These are phyloP conservation scores for Cutaneotrichosporon sp. DNA, from an alignment of 1,284 basidiomycete genomes.

Conservation along the genomic window DNA sequence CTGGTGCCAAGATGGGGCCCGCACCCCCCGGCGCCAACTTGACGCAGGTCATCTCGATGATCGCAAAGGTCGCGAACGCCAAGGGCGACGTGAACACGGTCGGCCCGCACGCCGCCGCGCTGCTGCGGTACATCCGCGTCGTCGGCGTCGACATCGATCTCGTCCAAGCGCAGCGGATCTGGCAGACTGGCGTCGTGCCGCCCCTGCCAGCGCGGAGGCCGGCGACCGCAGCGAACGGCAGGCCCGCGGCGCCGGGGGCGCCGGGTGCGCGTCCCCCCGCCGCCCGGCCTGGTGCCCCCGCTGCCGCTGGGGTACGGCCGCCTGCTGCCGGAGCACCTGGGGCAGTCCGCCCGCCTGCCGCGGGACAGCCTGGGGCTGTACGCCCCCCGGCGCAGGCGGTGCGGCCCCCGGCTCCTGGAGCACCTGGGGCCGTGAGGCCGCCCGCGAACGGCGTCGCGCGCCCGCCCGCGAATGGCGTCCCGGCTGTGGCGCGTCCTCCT, in stretches of 20 bases:
- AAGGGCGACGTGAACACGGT: constrained; percentile 49
- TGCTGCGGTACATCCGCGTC: constrained; percentile 48
- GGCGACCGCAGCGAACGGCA: constrained; percentile 16
- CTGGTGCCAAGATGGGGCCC: constrained; percentile 25
- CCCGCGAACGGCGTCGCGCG: not conserved
- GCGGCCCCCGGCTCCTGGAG: constrained; percentile 3
- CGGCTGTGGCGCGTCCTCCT: not conserved
- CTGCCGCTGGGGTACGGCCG: too few species aligned
- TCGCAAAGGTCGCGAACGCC: constrained; percentile 49
- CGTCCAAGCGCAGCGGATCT: constrained; percentile 44
- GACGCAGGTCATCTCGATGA: constrained; percentile 49
- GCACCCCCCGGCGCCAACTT: constrained; percentile 48
- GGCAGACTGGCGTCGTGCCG: constrained; percentile 48
- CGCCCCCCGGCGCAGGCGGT: not conserved
- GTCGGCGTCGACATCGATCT: constrained; percentile 50
- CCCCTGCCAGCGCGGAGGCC: constrained; percentile 27
- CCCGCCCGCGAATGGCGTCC: not conserved
- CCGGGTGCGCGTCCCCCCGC: constrained; percentile 2
- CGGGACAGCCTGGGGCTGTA: not conserved
- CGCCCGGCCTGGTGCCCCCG: not conserved
- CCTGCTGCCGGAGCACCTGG: not conserved
- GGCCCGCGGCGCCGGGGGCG: constrained; percentile 9
- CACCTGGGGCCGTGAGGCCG: not conserved
- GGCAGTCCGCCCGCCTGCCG: not conserved
- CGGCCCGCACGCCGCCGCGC: constrained; percentile 44